Base-by-base conservation (phyloP, 1,284 basidiomycete species). In the Papiliotrema laurentii region DNA sequence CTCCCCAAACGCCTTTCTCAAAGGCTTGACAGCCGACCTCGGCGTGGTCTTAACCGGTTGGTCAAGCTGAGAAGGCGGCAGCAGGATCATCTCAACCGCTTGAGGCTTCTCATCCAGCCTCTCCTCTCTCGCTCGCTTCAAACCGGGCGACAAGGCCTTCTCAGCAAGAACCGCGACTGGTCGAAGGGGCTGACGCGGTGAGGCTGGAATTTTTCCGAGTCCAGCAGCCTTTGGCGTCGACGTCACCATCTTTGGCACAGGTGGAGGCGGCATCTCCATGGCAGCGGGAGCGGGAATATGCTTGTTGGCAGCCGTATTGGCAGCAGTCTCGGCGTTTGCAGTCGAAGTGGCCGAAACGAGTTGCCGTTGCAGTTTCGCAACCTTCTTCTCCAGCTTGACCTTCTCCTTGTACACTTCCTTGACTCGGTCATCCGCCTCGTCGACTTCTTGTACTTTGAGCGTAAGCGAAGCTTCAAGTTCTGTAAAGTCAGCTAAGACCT, bases 401-500 rank as follows among this genome's bases (percentile, higher is more conserved):
- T 66, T 64, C 21, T 54, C 45, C 33, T 59, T 60, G 55, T 57
- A 59, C 7, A 53, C 56, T 47, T 66, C 64, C 28, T 60, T 47
- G 21, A 61, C 61, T 33, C 54, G 52, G 45, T 67, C 63, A 33
- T 63, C 63, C 5, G 63, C 63, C 39, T 62, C 61, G 49, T 67
- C 65, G n/a, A 67, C 61, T 35, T 67, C 65, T 46, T 60, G 55
- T 16, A 55, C 58, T 45, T 64, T 63, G 30, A 55, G 51, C 2
- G 53, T 62, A 26, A 64, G 50, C 10, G 60, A 50, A 5, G 49
- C 43, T 43, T 63, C 61, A 27, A 67, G 59, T 38, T 65, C 64
- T 63, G 50, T 13, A 16, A 30, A n/a, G 18, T 22, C 16, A 27
- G 40, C 34, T 28, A 22, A n/a, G 13, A n/a, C 13, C n/a, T 6